Percentiles rank a stretch among this genome's conserved stretches.
phyloP scores from a whole-genome alignment of 768 basidiomycete species.

The Phanerochaete sordida region DNA sequence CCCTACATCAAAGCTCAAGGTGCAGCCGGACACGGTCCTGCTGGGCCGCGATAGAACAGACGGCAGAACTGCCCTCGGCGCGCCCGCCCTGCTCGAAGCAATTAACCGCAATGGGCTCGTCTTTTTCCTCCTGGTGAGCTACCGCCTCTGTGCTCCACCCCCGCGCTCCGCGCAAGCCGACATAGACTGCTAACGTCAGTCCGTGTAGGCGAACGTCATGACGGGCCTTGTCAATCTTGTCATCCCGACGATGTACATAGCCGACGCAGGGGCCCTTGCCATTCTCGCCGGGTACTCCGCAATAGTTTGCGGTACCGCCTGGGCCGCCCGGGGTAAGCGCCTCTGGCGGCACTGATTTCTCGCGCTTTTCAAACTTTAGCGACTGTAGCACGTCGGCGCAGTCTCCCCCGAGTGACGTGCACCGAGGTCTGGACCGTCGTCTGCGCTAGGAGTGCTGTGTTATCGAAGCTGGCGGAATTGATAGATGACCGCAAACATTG shows the following conservation, averaged over 20 bases:
- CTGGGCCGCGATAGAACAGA: constrained; percentile 19
- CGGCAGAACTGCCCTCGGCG: constrained; percentile 19
- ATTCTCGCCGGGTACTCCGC: constrained; percentile 62
- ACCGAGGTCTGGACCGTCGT: no score
- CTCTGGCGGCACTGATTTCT: constrained; percentile 29
- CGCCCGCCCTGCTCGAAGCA: constrained; percentile 65
- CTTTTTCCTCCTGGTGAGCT: constrained; percentile 77
- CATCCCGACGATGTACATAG: constrained; percentile 77
- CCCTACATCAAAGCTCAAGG: constrained; percentile 33
- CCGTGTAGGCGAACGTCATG: constrained; percentile 76
- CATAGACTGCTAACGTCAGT: not conserved
- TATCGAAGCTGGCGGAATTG: no score
- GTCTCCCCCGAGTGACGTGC: no score
- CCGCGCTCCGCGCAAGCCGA: not conserved
- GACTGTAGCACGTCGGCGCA: no score
- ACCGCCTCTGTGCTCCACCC: not conserved
- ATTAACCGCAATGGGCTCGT: constrained; percentile 78
- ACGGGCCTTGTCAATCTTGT: constrained; percentile 85
- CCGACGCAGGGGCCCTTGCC: constrained; percentile 50
- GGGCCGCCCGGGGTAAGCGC: constrained; percentile 40
- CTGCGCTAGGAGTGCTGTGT: no score
- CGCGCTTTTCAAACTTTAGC: not conserved
- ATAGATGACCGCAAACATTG: no score
- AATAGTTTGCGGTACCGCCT: constrained; percentile 58
- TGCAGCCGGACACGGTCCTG: constrained; percentile 24